Conservation (phyloP, 768 basidiomycete species). For the Suillus luteus region DNA sequence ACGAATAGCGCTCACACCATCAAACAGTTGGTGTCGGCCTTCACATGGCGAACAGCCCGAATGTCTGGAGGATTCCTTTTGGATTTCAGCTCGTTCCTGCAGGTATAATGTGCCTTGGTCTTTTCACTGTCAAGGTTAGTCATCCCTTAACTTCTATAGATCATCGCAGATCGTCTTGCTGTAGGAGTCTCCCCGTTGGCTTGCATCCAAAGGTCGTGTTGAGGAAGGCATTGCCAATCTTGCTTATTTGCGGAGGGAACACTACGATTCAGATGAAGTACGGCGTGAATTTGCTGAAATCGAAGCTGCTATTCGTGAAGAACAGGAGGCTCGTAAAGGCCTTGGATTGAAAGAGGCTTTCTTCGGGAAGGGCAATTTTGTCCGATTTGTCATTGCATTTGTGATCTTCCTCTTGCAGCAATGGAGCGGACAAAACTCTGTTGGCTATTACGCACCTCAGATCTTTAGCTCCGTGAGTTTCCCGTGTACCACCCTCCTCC, state of each 20-base stretch:
- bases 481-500: neutral
- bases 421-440: constrained; percentile 84
- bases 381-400: constrained; percentile 85
- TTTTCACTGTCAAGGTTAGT: constrained; percentile 62
- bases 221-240: constrained; percentile 60
- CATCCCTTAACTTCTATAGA: neutral
- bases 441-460: constrained; percentile 75
- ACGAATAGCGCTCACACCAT: neutral
- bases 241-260: constrained; percentile 60
- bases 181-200: constrained; percentile 76
- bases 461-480: constrained; percentile 63
- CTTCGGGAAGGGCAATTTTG: constrained; percentile 77
- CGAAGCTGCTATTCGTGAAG: constrained; percentile 75
- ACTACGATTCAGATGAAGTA: constrained; percentile 44
- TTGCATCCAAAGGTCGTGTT: constrained; percentile 61
- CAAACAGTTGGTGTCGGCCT: constrained; percentile 57
- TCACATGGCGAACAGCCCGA: constrained; percentile 47
- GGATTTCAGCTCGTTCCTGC: constrained; percentile 76
- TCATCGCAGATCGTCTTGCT: constrained; percentile 22
- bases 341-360: constrained; percentile 72
- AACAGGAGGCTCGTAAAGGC: constrained; percentile 62
- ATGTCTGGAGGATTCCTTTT: constrained; percentile 73
- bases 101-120: constrained; percentile 67
- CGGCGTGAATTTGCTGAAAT: constrained; percentile 76
- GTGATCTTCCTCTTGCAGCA: constrained; percentile 80